Evolutionary conservation across 768 basidiomycete species (phyloP).

Genomic region (Pleurotus cornucopiae): DNA sequence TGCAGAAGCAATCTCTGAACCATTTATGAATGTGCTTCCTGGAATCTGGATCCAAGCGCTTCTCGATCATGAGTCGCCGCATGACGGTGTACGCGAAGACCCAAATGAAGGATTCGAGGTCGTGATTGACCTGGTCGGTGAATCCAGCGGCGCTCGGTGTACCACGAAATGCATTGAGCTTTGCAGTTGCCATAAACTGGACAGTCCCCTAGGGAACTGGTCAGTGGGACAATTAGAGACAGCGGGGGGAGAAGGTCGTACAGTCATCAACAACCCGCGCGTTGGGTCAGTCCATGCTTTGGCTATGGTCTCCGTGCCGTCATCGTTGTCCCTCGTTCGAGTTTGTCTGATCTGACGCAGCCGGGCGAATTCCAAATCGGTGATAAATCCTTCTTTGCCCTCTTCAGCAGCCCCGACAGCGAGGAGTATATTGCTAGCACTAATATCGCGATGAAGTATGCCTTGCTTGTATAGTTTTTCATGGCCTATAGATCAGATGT

Average conservation of each 20-base stretch:
- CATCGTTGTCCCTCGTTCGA: background rate
- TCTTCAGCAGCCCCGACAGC: background rate
- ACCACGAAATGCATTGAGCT: background rate
- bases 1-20: no score
- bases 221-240: background rate
- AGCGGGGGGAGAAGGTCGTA: background rate
- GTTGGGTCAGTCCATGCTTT: no score
- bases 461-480: background rate
- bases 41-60: no score
- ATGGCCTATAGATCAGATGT: background rate
- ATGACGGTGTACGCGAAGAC: conserved; percentile 2
- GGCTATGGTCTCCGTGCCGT: background rate
- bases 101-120: conserved; percentile 9
- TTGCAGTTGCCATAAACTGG: conserved; percentile 5
- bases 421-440: conserved; percentile 5
- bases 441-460: conserved; percentile 8
- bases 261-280: background rate
- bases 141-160: background rate
- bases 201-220: conserved; percentile 2
- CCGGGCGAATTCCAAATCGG: conserved; percentile 2
- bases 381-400: conserved; percentile 4
- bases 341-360: background rate
- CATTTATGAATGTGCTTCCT: no score
- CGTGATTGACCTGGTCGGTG: conserved; percentile 4
- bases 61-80: background rate